Evolutionary conservation across 257 asterid species (phyloP).

Genomic region (Ilex asprella): DNA sequence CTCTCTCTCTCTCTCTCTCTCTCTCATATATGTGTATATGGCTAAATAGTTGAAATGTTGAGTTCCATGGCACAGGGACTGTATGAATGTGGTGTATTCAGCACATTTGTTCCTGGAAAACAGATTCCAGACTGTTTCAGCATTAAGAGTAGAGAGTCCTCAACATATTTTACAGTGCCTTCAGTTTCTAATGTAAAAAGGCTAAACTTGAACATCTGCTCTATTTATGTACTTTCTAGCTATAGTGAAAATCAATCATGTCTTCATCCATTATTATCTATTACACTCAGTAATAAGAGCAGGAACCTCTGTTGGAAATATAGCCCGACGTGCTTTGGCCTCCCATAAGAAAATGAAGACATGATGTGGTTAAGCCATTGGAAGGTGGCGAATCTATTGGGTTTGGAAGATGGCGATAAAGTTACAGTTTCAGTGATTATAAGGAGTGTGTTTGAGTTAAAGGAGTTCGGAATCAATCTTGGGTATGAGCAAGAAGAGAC

Average conservation of each 20-base stretch:
- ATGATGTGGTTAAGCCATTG: conserved; percentile 11
- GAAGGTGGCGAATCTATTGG: neutral
- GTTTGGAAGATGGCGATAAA: conserved; percentile 5
- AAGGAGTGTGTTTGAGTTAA: neutral
- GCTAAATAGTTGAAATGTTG: neutral
- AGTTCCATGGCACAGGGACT: neutral
- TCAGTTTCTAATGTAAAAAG: conserved; percentile 1
- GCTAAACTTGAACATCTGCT: conserved; percentile 8
- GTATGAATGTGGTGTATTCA: conserved; percentile 8
- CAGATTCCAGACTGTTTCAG: conserved; percentile 9
- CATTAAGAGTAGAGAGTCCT: neutral
- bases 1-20: neutral
- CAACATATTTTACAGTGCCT: neutral
- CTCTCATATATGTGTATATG: neutral
- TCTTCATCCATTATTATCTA: neutral
- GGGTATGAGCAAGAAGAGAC: neutral
- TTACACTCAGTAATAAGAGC: conserved; percentile 7
- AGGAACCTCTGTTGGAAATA: conserved; percentile 7
- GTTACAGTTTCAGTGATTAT: conserved; percentile 3
- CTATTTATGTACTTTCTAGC: neutral
- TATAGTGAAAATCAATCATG: neutral
- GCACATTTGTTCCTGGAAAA: conserved; percentile 16
- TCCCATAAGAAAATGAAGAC: conserved; percentile 10
- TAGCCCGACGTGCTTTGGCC: conserved; percentile 14
- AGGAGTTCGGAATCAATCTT: conserved; percentile 7